Percentiles rank a stretch among this genome's conserved stretches.
Evolutionary conservation across 2,329 filamentous ascomycete species (phyloP).

Genomic region (Endoconidiophora polonica): DNA sequence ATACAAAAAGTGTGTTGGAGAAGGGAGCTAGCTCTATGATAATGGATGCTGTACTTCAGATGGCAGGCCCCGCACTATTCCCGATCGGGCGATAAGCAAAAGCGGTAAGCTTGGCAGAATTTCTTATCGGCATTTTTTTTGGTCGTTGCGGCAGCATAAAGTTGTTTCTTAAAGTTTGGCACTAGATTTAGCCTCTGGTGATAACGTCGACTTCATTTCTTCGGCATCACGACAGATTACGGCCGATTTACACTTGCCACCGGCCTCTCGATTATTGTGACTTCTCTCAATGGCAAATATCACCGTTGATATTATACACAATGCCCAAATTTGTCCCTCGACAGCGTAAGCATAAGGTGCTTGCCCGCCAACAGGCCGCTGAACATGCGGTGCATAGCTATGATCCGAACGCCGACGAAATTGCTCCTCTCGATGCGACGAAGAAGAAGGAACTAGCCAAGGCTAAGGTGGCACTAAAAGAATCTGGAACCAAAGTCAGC

Average conservation of each 20-base stretch:
- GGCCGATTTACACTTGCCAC: too few species aligned
- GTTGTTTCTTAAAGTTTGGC: too few species aligned
- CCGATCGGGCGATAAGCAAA: conserved; percentile 15
- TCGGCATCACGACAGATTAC: too few species aligned
- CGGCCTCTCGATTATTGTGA: too few species aligned
- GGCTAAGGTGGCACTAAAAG: conserved; percentile 38
- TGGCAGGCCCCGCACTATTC: conserved; percentile 21
- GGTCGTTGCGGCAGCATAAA: neutral
- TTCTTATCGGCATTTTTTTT: conserved; percentile 13
- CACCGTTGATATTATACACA: neutral
- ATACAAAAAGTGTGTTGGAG: too few species aligned
- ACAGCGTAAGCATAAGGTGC: conserved; percentile 50
- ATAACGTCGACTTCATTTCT: too few species aligned
- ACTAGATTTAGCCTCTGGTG: too few species aligned
- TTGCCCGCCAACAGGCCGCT: conserved; percentile 42
- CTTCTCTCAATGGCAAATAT: neutral
- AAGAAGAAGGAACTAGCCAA: conserved; percentile 31
- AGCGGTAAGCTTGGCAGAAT: conserved; percentile 20
- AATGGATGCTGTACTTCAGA: too few species aligned
- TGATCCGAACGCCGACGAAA: conserved; percentile 23
- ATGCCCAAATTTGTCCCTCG: conserved; percentile 37
- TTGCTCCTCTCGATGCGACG: conserved; percentile 23
- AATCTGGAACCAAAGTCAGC: conserved; percentile 41
- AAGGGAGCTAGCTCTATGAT: too few species aligned
- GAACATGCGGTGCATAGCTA: conserved; percentile 23